These are phyloP conservation scores for Orbilia oligospora DNA, from an alignment of 2,329 filamentous ascomycete species.

Conservation along the genomic window DNA sequence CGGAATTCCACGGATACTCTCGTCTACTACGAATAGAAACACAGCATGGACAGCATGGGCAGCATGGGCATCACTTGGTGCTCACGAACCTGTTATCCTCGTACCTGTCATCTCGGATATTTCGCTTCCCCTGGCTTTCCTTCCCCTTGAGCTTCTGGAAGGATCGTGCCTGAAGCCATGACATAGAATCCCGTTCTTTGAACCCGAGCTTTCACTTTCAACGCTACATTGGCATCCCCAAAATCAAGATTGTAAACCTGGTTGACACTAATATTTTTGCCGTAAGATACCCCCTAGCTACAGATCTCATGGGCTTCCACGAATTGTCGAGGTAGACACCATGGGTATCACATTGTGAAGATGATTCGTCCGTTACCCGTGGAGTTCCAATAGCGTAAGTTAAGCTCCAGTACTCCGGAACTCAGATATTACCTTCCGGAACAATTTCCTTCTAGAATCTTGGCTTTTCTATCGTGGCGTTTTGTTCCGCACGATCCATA, in stretches of 20 bases:
- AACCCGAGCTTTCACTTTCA: constrained; percentile 18
- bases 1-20: constrained; percentile 27
- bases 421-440: constrained; percentile 34
- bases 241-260: constrained; percentile 7
- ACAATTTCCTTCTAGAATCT: constrained; percentile 42
- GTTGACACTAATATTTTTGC: constrained; percentile 19
- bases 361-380: constrained; percentile 9
- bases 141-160: constrained; percentile 55
- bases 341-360: constrained; percentile 13
- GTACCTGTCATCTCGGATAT: constrained; percentile 61
- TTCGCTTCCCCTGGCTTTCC: constrained; percentile 55
- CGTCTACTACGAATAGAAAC: constrained; percentile 41
- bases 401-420: constrained; percentile 41
- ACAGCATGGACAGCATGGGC: constrained; percentile 34
- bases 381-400: neutral
- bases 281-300: neutral
- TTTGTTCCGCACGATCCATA: constrained; percentile 35
- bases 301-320: constrained; percentile 7
- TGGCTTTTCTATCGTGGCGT: constrained; percentile 53
- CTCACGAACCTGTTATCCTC: constrained; percentile 25
- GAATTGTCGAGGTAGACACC: constrained; percentile 2
- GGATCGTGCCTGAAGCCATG: constrained; percentile 15
- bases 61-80: constrained; percentile 7
- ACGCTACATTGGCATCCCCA: constrained; percentile 38
- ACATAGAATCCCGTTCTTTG: constrained; percentile 1